phyloP scores from a whole-genome alignment of 768 basidiomycete species.

The Amanita brunnescens region DNA sequence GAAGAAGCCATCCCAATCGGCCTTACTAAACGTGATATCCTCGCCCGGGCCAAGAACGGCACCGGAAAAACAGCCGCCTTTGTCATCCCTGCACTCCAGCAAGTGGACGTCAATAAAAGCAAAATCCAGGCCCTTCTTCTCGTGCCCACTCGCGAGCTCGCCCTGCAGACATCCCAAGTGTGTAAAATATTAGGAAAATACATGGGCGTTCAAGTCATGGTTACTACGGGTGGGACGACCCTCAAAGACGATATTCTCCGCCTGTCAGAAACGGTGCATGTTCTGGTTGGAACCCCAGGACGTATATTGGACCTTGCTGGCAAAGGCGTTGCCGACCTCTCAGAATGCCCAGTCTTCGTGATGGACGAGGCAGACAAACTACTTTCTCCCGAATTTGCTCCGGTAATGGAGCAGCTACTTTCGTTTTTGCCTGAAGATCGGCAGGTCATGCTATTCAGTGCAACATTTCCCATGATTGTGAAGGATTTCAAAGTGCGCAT shows the following conservation, averaged over 20 bases:
- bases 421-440: constrained; percentile 74
- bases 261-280: constrained; percentile 82
- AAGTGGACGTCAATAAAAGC: constrained; percentile 70
- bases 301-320: constrained; percentile 91
- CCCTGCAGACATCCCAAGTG: constrained; percentile 97
- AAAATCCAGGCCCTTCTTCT: constrained; percentile 96
- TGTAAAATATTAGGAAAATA: constrained; percentile 97
- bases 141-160: constrained; percentile 97
- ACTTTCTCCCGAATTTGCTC: constrained; percentile 93
- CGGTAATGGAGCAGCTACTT: constrained; percentile 95
- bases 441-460: constrained; percentile 99
- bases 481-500: constrained; percentile 90
- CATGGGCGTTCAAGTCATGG: constrained; percentile 95
- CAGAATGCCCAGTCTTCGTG: constrained; percentile 91
- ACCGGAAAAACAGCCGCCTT: constrained; percentile 99
- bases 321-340: constrained; percentile 89
- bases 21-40: constrained; percentile 86
- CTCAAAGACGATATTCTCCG: constrained; percentile 97
- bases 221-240: constrained; percentile 96
- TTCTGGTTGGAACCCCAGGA: constrained; percentile 95
- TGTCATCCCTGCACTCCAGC: constrained; percentile 94
- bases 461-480: constrained; percentile 98
- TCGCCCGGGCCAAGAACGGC: constrained; percentile 93
- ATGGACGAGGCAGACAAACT: constrained; percentile 99
- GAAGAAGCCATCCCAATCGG: constrained; percentile 98